These are phyloP conservation scores for Trapa incisa DNA, from an alignment of 345 rosid species.

Conservation along the genomic window DNA sequence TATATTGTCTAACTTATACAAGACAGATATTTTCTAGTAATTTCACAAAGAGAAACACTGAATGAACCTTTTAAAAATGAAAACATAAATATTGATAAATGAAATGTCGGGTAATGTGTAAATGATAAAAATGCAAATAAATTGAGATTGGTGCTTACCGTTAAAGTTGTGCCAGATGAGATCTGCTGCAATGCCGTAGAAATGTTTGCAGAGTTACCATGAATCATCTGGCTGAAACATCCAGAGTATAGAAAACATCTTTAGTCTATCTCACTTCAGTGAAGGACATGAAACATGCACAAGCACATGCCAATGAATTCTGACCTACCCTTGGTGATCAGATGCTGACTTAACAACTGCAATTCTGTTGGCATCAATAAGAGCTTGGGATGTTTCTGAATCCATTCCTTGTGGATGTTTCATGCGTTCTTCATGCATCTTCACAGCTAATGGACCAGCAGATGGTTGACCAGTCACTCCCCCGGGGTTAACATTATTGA, in stretches of 20 bases:
- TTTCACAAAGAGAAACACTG: not conserved
- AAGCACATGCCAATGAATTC: not conserved
- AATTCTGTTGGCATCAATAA: conserved; percentile 43
- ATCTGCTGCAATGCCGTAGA: conserved; percentile 42
- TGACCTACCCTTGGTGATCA: conserved; percentile 38
- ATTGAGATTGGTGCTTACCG: conserved; percentile 26
- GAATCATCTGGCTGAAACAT: conserved; percentile 45
- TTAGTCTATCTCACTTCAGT: conserved; percentile 4
- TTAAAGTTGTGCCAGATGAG: conserved; percentile 24
- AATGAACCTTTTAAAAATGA: not conserved
- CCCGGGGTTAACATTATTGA: conserved; percentile 32
- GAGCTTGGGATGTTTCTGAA: conserved; percentile 37
- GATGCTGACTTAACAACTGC: conserved; percentile 32
- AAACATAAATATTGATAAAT: conserved; percentile 1
- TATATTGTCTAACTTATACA: not conserved
- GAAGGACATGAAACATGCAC: not conserved
- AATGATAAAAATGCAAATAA: not conserved
- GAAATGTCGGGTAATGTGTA: not conserved
- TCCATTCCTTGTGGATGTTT: conserved; percentile 42
- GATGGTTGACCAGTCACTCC: conserved; percentile 51
- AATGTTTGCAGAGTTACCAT: conserved; percentile 39
- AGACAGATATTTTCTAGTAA: not conserved
- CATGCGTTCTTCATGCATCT: conserved; percentile 49
- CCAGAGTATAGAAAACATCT: conserved; percentile 4
- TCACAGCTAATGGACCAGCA: conserved; percentile 46